Conservation (phyloP, 495 filamentous ascomycete genomes). For the Neurospora terricola region DNA sequence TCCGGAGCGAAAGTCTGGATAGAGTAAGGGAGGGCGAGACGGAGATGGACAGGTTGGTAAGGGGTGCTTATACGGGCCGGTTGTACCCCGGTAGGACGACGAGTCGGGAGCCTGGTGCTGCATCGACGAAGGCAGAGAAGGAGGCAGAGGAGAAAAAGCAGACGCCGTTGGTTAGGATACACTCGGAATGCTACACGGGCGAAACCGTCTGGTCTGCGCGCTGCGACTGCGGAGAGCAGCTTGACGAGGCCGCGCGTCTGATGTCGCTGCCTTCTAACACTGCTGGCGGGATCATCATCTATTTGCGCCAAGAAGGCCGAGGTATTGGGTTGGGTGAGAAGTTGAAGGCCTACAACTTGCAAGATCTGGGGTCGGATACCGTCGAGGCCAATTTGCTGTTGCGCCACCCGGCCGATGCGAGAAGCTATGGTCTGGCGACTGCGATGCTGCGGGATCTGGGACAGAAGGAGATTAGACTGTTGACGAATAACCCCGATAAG, state of each 20-base stretch:
- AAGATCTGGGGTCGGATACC: conserved; percentile 90
- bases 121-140: not conserved
- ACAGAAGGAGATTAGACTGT: conserved; percentile 61
- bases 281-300: conserved; percentile 82
- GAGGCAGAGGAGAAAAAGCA: not conserved
- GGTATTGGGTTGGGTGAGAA: conserved; percentile 93
- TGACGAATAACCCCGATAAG: conserved; percentile 99
- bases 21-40: conserved; percentile 76
- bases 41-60: conserved; percentile 90
- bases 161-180: conserved; percentile 78
- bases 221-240: conserved; percentile 95
- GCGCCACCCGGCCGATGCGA: conserved; percentile 86
- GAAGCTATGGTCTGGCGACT: conserved; percentile 89
- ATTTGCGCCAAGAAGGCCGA: conserved; percentile 89
- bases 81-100: conserved; percentile 77
- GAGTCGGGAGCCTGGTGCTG: conserved; percentile 38
- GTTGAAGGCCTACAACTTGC: conserved; percentile 94
- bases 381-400: conserved; percentile 91
- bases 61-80: conserved; percentile 83
- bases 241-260: conserved; percentile 88
- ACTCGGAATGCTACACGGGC: conserved; percentile 97
- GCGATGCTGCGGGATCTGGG: conserved; percentile 87
- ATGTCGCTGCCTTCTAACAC: conserved; percentile 71
- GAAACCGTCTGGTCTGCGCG: conserved; percentile 97
- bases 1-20: conserved; percentile 73